A percentile compares a stretch with the other conserved stretches of the same genome.
These are phyloP conservation scores for Wickerhamiella cacticola DNA, from an alignment of 805 yeast species.

Conservation along the genomic window DNA sequence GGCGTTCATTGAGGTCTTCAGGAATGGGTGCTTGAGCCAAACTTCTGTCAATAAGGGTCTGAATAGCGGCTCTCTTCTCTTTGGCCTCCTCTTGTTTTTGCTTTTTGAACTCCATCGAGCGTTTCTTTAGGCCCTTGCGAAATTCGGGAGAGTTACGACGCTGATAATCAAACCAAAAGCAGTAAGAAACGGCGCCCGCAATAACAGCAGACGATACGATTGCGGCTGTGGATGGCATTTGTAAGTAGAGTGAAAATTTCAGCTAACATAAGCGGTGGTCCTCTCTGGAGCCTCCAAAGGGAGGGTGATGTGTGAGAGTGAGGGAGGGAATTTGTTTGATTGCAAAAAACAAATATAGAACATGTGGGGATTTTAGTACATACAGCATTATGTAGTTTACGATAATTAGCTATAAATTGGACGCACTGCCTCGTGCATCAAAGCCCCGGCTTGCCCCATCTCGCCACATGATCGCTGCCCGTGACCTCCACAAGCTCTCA, in stretches of 20 bases:
- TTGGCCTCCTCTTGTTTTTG: conserved; percentile 44
- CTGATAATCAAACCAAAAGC: conserved; percentile 80
- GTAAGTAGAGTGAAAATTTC: conserved; percentile 6
- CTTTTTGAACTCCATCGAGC: conserved; percentile 49
- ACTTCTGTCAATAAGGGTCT: conserved; percentile 50
- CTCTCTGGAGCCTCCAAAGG: background rate
- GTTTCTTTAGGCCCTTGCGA: conserved; percentile 60
- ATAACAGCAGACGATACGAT: conserved; percentile 26
- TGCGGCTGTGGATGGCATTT: conserved; percentile 28
- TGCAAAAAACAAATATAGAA: too few species aligned
- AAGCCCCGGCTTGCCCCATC: too few species aligned
- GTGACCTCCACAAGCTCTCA: background rate
- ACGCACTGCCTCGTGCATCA: too few species aligned
- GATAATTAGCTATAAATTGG: too few species aligned
- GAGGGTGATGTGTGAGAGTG: too few species aligned
- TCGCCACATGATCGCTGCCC: conserved; percentile 6
- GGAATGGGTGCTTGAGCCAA: conserved; percentile 68
- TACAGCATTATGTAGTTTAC: too few species aligned
- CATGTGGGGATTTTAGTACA: too few species aligned
- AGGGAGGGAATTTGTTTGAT: too few species aligned
- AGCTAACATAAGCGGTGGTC: background rate
- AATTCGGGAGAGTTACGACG: conserved; percentile 76
- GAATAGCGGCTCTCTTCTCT: conserved; percentile 43
- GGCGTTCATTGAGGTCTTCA: conserved; percentile 52
- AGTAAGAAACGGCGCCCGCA: conserved; percentile 39